phyloP scores from a whole-genome alignment of 1,139 yeast species.

The Geotrichum restrictum region DNA sequence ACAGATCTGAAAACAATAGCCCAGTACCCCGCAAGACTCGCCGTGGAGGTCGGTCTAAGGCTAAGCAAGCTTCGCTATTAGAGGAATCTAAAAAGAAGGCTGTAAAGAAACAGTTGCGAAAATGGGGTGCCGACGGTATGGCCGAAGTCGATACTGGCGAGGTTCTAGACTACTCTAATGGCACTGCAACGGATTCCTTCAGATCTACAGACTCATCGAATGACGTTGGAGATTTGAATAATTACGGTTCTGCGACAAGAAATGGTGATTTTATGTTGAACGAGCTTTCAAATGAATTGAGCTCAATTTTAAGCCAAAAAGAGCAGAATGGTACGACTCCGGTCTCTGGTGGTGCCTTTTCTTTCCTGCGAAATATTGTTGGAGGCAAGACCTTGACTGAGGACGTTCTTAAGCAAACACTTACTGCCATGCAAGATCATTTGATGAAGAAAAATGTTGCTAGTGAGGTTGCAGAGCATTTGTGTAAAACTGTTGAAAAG shows the following conservation, averaged over 20 bases:
- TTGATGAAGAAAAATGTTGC: slow-evolving; percentile 52
- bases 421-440: slow-evolving; percentile 46
- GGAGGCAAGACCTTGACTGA: slow-evolving; percentile 58
- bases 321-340: slow-evolving; percentile 28
- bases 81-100: slow-evolving; percentile 24
- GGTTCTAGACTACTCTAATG: slow-evolving; percentile 48
- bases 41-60: slow-evolving; percentile 25
- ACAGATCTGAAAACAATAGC: slow-evolving; percentile 13
- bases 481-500: slow-evolving; percentile 56
- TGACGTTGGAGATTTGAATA: slow-evolving; percentile 42
- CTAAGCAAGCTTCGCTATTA: slow-evolving; percentile 21
- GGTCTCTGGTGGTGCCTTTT: slow-evolving; percentile 43
- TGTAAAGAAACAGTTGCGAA: slow-evolving; percentile 42
- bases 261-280: slow-evolving; percentile 51
- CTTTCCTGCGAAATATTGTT: slow-evolving; percentile 53
- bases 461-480: slow-evolving; percentile 53
- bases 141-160: slow-evolving; percentile 41
- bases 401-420: slow-evolving; percentile 45
- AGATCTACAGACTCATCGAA: slow-evolving; percentile 32
- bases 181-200: slow-evolving; percentile 24
- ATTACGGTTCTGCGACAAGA: slow-evolving; percentile 47
- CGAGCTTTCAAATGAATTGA: slow-evolving; percentile 28
- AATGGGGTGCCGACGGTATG: slow-evolving; percentile 51
- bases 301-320: slow-evolving; percentile 34
- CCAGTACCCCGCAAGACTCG: slow-evolving; percentile 16